phyloP scores from a whole-genome alignment of 73 alveolate species.

The Stentor roeselii region DNA sequence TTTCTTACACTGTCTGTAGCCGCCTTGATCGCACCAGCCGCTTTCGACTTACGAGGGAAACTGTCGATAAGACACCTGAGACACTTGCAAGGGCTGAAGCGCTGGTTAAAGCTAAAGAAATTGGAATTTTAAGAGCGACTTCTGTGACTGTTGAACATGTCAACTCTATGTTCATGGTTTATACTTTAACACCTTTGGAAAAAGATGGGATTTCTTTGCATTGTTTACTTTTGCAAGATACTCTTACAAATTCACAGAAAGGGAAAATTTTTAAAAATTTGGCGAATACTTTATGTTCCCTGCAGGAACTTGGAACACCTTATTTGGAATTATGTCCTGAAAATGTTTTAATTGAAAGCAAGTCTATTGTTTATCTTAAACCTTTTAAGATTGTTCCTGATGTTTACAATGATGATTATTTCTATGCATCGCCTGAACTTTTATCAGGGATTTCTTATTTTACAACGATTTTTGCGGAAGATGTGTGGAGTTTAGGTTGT shows the following conservation, averaged over 20 bases:
- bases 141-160: not conserved
- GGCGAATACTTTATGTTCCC: not conserved
- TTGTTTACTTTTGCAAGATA: not conserved
- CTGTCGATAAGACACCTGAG: conserved; percentile 2
- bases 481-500: conserved; percentile 11
- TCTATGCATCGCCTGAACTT: not conserved
- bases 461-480: not conserved
- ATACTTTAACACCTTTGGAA: not conserved
- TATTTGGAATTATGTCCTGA: not conserved
- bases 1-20: not conserved
- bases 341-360: not conserved
- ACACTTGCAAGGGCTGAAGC: not conserved
- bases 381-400: conserved; percentile 14
- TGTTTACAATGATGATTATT: not conserved
- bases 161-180: not conserved
- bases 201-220: not conserved
- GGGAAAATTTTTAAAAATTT: not conserved
- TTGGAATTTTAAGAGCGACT: not conserved
- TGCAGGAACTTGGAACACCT: not conserved
- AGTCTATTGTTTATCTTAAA: not conserved
- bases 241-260: conserved; percentile 10
- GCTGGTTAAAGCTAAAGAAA: not conserved
- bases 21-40: not conserved
- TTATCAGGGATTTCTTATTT: not conserved
- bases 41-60: not conserved